phyloP scores from a whole-genome alignment of 2,329 filamentous ascomycete genomes.

The Calonectria honghensis region DNA sequence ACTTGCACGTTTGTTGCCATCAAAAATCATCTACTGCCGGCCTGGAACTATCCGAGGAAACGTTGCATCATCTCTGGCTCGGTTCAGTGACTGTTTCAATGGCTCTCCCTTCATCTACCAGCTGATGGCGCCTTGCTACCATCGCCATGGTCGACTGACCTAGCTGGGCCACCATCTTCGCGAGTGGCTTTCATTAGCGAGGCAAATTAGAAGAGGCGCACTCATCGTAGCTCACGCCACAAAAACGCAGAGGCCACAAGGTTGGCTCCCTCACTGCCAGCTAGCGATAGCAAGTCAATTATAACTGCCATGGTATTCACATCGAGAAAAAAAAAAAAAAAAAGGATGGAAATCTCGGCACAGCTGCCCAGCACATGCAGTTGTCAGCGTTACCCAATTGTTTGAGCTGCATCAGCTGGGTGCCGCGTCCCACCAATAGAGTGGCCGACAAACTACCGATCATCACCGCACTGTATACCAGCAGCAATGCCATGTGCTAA shows the following conservation, averaged over 20 bases:
- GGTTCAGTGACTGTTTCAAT: neutral
- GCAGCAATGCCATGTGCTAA: neutral
- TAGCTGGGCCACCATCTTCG: neutral
- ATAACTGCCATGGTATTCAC: neutral
- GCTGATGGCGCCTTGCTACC: neutral
- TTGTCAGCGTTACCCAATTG: slow-evolving; percentile 2
- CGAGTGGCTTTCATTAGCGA: neutral
- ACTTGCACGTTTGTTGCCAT: neutral
- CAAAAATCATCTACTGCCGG: too few relatives aligned
- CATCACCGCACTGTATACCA: neutral
- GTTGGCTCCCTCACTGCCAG: neutral
- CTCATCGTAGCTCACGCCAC: neutral
- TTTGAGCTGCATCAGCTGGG: neutral
- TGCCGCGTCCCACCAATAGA: neutral
- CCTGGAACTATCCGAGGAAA: neutral
- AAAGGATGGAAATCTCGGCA: neutral
- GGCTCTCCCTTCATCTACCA: neutral
- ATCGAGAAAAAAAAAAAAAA: neutral
- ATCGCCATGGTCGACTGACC: neutral
- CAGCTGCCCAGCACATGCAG: neutral
- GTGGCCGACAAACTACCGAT: too few relatives aligned
- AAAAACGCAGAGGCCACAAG: neutral
- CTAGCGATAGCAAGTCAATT: neutral
- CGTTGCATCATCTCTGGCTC: neutral
- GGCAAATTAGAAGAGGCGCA: neutral